phyloP scores from a whole-genome alignment of 768 basidiomycete genomes.

The Neoboletus subvelutipes region DNA sequence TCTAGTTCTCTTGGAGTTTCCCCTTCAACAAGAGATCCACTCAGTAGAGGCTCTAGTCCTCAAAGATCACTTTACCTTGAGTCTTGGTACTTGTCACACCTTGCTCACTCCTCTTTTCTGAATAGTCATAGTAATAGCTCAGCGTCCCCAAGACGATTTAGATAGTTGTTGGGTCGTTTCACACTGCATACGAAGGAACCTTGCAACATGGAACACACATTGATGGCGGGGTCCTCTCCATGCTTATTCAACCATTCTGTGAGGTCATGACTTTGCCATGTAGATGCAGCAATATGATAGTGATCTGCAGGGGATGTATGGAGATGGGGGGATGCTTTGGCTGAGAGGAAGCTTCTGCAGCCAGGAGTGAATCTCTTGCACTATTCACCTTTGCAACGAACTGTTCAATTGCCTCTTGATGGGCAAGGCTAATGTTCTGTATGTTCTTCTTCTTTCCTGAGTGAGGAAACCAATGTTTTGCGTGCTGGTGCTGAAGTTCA shows the following conservation, averaged over 20 bases:
- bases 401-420: neutral
- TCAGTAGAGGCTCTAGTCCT: no score
- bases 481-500: conserved; percentile 35
- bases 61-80: no score
- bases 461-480: conserved; percentile 36
- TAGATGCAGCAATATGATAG: neutral
- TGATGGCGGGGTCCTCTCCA: neutral
- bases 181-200: no score
- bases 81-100: no score
- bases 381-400: neutral
- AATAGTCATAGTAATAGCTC: no score
- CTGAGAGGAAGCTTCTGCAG: neutral
- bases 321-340: neutral
- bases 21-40: no score
- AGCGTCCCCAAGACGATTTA: no score
- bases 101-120: no score
- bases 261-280: neutral
- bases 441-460: neutral
- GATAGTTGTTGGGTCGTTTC: no score
- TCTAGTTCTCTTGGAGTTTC: no score
- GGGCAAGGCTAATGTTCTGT: neutral
- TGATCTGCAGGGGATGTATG: neutral
- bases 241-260: neutral
- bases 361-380: neutral
- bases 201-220: neutral